A percentile compares a stretch with the other conserved stretches of the same genome.
Conservation (phyloP, 2,329 filamentous ascomycete genomes). For the Sclerotinia borealis region DNA sequence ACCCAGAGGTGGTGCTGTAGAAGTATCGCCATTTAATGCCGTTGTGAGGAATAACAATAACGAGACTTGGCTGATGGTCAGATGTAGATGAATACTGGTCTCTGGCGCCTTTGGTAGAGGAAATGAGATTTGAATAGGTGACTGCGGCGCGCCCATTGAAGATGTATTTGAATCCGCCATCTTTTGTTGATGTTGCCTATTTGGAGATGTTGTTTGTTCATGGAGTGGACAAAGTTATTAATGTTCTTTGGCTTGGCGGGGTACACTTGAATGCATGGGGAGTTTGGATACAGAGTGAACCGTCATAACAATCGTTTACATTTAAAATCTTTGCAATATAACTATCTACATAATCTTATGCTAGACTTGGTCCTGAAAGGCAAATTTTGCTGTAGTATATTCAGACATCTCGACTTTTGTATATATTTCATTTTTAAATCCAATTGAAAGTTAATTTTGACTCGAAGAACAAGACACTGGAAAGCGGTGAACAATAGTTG, state of each 20-base stretch:
- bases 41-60: slow-evolving; percentile 58
- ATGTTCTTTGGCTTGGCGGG: not conserved
- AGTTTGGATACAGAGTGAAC: too few species aligned
- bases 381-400: too few species aligned
- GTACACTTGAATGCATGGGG: not conserved
- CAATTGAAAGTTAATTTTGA: not conserved
- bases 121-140: slow-evolving; percentile 45
- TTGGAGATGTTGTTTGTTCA: not conserved
- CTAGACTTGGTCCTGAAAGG: not conserved
- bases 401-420: not conserved
- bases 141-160: not conserved
- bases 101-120: slow-evolving; percentile 55
- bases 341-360: not conserved
- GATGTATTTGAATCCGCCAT: not conserved
- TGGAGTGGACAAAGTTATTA: not conserved
- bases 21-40: slow-evolving; percentile 46
- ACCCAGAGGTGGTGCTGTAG: slow-evolving; percentile 56
- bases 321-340: too few species aligned
- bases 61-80: slow-evolving; percentile 52
- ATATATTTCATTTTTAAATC: not conserved
- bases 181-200: not conserved
- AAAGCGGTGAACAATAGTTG: not conserved
- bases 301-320: too few species aligned
- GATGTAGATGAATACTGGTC: slow-evolving; percentile 54
- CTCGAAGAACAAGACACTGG: not conserved